Evolutionary conservation across 2,329 filamentous ascomycete species (phyloP).

Genomic region (Ambrosiella beaveri): DNA sequence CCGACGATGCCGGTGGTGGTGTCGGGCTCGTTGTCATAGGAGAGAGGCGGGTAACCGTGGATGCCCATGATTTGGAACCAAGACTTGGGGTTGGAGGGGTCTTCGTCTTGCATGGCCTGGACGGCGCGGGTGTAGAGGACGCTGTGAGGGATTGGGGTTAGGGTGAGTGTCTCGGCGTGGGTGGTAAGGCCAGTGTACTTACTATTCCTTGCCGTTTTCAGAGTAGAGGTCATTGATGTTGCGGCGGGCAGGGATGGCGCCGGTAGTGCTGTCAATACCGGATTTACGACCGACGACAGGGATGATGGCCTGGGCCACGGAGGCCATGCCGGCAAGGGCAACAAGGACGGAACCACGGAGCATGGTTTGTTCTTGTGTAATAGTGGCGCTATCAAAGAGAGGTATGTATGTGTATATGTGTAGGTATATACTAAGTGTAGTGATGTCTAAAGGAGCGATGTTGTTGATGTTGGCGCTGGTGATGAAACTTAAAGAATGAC

Average conservation of each 20-base stretch:
- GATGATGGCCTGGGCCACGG: not conserved
- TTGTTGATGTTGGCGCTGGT: too few relatives aligned
- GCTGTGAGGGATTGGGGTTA: slow-evolving; percentile 19
- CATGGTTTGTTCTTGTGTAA: not conserved
- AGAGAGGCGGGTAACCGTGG: slow-evolving; percentile 25
- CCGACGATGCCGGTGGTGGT: slow-evolving; percentile 20
- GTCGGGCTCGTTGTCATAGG: slow-evolving; percentile 23
- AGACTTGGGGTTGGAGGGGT: slow-evolving; percentile 27
- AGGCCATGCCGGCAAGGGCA: slow-evolving; percentile 3
- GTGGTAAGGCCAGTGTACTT: slow-evolving; percentile 11
- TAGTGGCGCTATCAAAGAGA: too few relatives aligned
- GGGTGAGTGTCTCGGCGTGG: not conserved
- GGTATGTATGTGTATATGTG: too few relatives aligned
- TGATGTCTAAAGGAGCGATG: too few relatives aligned
- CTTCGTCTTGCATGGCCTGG: slow-evolving; percentile 24
- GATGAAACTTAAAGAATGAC: too few relatives aligned
- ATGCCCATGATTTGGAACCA: slow-evolving; percentile 34
- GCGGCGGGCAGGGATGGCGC: slow-evolving; percentile 26
- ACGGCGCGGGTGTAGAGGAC: slow-evolving; percentile 33
- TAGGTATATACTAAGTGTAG: not conserved
- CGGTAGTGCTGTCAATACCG: slow-evolving; percentile 22
- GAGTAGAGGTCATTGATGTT: slow-evolving; percentile 31
- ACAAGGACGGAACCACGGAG: slow-evolving; percentile 1
- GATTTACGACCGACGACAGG: slow-evolving; percentile 24
- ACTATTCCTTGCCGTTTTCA: slow-evolving; percentile 29